phyloP scores from a whole-genome alignment of 129 eudicot genomes.

The Escallonia herrerae region DNA sequence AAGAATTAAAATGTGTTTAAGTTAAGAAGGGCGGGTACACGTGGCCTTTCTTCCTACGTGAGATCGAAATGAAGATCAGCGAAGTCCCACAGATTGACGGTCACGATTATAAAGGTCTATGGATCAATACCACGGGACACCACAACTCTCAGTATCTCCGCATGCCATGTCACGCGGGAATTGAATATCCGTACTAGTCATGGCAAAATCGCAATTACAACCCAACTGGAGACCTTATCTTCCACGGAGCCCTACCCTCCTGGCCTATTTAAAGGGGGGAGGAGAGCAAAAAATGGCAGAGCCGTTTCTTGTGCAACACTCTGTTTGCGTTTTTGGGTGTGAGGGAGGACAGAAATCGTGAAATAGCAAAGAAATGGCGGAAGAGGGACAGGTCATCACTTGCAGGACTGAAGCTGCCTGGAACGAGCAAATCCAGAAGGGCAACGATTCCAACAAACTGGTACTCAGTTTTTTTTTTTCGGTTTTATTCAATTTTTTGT shows the following conservation, averaged over 20 bases:
- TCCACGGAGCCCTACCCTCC: neutral
- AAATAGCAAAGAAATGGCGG: slow-evolving; percentile 22
- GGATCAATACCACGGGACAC: too few relatives aligned
- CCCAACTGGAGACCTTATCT: neutral
- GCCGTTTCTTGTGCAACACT: slow-evolving; percentile 8
- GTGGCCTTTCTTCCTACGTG: too few relatives aligned
- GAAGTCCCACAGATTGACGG: too few relatives aligned
- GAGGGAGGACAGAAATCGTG: neutral
- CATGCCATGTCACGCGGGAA: too few relatives aligned
- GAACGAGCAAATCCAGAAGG: slow-evolving; percentile 44
- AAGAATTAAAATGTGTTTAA: too few relatives aligned
- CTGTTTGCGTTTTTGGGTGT: neutral
- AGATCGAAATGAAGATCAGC: too few relatives aligned
- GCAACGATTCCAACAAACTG: slow-evolving; percentile 40
- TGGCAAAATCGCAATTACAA: neutral
- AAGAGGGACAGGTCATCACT: slow-evolving; percentile 65
- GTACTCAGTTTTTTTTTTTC: slow-evolving; percentile 19
- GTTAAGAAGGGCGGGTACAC: too few relatives aligned
- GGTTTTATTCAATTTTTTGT: too few relatives aligned
- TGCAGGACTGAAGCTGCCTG: slow-evolving; percentile 49
- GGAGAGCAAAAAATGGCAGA: neutral
- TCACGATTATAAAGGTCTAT: too few relatives aligned
- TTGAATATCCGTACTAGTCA: too few relatives aligned
- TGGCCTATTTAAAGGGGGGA: neutral
- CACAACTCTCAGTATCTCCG: too few relatives aligned